A percentile compares a stretch with the other conserved stretches of the same genome.
These are phyloP conservation scores for Hebeloma cylindrosporum DNA, from an alignment of 768 basidiomycete species.

Conservation along the genomic window DNA sequence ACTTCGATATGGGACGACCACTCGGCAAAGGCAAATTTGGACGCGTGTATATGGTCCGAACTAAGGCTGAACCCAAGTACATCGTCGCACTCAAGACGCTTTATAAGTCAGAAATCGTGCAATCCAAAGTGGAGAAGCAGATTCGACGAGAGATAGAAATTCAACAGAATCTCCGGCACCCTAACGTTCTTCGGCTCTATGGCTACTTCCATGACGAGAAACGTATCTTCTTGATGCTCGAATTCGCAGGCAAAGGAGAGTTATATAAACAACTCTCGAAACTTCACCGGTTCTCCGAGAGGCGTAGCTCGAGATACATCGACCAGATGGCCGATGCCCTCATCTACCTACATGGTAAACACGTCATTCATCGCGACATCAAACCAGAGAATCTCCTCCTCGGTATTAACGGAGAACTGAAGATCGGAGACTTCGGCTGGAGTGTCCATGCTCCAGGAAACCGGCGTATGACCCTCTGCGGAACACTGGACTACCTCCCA, in stretches of 20 bases:
- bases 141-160: constrained; percentile 98
- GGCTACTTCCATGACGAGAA: constrained; percentile 99
- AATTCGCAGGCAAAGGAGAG: constrained; percentile 96
- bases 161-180: constrained; percentile 93
- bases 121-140: constrained; percentile 93
- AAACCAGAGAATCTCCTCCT: constrained; percentile 97
- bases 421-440: constrained; percentile 99
- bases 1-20: constrained; percentile 93
- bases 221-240: constrained; percentile 96
- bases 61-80: constrained; percentile 83
- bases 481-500: constrained; percentile 94
- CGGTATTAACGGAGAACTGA: constrained; percentile 93
- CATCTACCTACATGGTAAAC: constrained; percentile 87
- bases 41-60: constrained; percentile 97
- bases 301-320: constrained; percentile 85
- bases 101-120: constrained; percentile 94
- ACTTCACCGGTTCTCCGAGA: constrained; percentile 84
- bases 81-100: constrained; percentile 96
- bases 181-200: constrained; percentile 90
- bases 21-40: constrained; percentile 99
- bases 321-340: constrained; percentile 98
- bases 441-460: constrained; percentile 95
- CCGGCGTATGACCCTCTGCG: constrained; percentile 87
- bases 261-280: constrained; percentile 94
- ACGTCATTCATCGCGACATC: constrained; percentile 98